Base-by-base conservation (phyloP, 2,329 filamentous ascomycete species). In the Xylariales sp. region DNA sequence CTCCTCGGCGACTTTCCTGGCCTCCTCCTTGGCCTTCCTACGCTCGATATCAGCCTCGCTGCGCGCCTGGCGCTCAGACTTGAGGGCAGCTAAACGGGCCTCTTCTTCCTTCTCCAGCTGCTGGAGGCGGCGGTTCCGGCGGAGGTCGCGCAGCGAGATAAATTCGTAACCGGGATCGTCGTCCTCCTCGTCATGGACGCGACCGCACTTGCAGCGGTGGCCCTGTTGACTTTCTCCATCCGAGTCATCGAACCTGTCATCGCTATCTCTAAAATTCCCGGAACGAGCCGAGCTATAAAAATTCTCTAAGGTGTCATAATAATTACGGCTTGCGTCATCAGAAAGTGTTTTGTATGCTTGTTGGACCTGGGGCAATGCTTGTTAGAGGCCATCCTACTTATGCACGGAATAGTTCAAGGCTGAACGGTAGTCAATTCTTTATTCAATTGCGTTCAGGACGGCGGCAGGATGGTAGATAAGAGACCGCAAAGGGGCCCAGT, bases 281-380 rank as follows among this genome's bases (percentile, higher is more conserved):
- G 8, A 14, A 12, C 10, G 28, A 24, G 21, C 27, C 13, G 17
- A 31, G 15, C 16, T 19, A 21, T 29, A 20, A 7, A 14, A 14
- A 2, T 14, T 28, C 6, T 23, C 24, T 19, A 33, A 23, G 25
- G 27, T 37, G 38, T 56, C 52, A 29, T 57, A 56, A 2, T 11
- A 14, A 8, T 29, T 14, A 12, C 53, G 50, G n/a, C 42, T 33
- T 5, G n/a, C 23, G 11, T 47, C 36, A 16, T 51, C 36, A 4
- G 45, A 50, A 1, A 58, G 49, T 5, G 43, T 46, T 28, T 52
- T 48, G 28, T 57, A 48, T 6, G 55, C 55, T 3, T 18, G 18
- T 27, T 53, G 48, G 28, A 53, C 50, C 52, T 54, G 15, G 7
- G 13, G 14, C 5, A 23, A 25, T n/a, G 23, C 8, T 25, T 8